Evolutionary conservation across 495 filamentous ascomycete species (phyloP).

Genomic region (Rhizodiscina lignyota): DNA sequence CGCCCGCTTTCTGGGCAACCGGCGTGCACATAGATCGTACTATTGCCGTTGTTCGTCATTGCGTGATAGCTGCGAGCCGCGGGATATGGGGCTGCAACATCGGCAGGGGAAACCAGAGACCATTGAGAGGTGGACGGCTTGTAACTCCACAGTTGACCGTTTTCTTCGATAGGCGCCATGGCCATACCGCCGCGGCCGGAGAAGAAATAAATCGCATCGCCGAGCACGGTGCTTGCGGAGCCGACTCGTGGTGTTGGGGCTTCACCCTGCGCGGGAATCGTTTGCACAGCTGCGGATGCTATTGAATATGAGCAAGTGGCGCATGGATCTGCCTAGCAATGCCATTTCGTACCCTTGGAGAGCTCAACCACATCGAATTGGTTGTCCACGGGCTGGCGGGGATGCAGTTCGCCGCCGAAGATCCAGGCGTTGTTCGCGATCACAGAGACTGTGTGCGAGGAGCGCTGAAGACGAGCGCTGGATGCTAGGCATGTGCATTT

Average conservation of each 20-base stretch:
- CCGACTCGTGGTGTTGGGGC: conserved; percentile 35
- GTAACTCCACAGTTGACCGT: too few species aligned
- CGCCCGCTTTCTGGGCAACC: conserved; percentile 44
- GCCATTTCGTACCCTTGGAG: conserved; percentile 1
- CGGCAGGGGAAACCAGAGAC: too few species aligned
- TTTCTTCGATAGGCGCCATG: conserved; percentile 38
- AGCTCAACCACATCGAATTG: conserved; percentile 13
- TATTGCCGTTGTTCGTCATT: conserved; percentile 24
- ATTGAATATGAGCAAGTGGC: too few species aligned
- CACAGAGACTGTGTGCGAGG: conserved; percentile 16
- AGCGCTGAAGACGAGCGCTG: conserved; percentile 11
- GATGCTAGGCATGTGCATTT: conserved; percentile 8
- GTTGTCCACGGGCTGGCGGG: conserved; percentile 21
- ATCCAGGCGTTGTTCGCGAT: conserved; percentile 11
- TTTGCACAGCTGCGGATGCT: too few species aligned
- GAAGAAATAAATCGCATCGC: conserved; percentile 35
- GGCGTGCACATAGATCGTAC: conserved; percentile 52
- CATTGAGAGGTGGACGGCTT: too few species aligned
- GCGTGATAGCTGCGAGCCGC: conserved; percentile 33
- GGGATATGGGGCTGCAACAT: too few species aligned
- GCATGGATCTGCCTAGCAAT: too few species aligned
- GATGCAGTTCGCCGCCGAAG: conserved; percentile 21
- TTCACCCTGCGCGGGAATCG: too few species aligned
- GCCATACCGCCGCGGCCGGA: conserved; percentile 36
- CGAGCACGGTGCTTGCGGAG: conserved; percentile 24